These are phyloP conservation scores for Cenchrus fungigraminus DNA, from an alignment of 176 grass and related monocot genomes.

Conservation along the genomic window DNA sequence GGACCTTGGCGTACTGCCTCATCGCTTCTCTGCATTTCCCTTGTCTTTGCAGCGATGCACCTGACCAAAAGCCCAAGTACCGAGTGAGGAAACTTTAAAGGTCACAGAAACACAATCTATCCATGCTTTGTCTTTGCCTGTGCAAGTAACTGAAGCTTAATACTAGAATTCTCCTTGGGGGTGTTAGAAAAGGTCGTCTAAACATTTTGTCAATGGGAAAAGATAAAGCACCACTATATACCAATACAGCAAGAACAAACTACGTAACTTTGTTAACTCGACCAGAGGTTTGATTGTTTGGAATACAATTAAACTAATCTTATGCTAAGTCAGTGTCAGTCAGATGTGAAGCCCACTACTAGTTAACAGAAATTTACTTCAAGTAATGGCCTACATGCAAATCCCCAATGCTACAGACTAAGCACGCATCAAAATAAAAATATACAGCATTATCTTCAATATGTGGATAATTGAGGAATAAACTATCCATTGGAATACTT, in stretches of 20 bases:
- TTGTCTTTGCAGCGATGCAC: slow-evolving; percentile 59
- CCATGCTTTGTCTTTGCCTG: neutral
- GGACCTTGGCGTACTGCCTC: slow-evolving; percentile 55
- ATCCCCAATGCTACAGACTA: neutral
- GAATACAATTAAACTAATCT: neutral
- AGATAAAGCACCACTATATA: neutral
- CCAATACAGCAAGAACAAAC: neutral
- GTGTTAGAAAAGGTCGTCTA: neutral
- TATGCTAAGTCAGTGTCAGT: neutral
- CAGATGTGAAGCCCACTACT: neutral
- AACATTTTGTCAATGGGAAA: neutral
- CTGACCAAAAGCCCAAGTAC: slow-evolving; percentile 15
- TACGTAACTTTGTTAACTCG: neutral
- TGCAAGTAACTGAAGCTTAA: neutral
- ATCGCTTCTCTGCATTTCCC: slow-evolving; percentile 71
- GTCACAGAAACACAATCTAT: neutral
- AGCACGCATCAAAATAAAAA: slow-evolving; percentile 7
- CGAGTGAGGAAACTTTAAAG: neutral
- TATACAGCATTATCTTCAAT: neutral
- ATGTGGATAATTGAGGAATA: neutral
- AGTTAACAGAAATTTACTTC: neutral
- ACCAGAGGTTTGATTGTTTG: neutral
- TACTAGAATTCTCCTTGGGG: neutral
- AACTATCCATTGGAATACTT: neutral
- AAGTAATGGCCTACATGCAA: neutral